Conservation (phyloP, 1,284 basidiomycete genomes). For the Trametes hirsuta region DNA sequence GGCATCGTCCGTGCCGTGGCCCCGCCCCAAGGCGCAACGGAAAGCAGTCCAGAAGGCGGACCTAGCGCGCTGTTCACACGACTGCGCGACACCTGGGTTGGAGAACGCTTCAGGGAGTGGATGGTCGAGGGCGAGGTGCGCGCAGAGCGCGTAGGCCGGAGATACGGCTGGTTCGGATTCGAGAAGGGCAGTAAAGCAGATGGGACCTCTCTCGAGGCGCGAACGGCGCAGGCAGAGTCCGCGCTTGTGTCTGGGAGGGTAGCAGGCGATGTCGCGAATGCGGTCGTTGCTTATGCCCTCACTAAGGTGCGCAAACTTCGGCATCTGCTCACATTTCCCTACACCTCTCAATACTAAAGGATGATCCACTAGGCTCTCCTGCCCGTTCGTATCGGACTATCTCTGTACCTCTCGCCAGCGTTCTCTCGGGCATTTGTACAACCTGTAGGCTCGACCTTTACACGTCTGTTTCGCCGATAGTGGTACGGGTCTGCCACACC, state of each 20-base stretch:
- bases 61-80: conserved; percentile 1
- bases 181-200: conserved; percentile 50
- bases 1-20: conserved; percentile 52
- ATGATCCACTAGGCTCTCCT: conserved; percentile 13
- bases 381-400: conserved; percentile 22
- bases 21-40: background rate
- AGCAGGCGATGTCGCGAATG: conserved; percentile 75
- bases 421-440: conserved; percentile 21
- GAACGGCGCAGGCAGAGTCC: conserved; percentile 12
- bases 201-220: background rate
- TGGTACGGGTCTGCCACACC: background rate
- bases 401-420: conserved; percentile 20
- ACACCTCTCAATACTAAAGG: background rate
- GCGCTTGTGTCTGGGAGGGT: conserved; percentile 36
- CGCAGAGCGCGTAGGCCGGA: conserved; percentile 72
- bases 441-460: conserved; percentile 12
- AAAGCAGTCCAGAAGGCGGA: background rate
- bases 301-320: conserved; percentile 66
- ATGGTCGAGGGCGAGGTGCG: conserved; percentile 74
- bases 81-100: conserved; percentile 40
- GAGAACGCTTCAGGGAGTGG: conserved; percentile 56
- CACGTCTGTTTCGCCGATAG: conserved; percentile 15
- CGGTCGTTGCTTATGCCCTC: conserved; percentile 81
- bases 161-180: conserved; percentile 85
- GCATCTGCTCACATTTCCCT: background rate